These are phyloP conservation scores for Aspergillus pseudoviridinutans DNA, from an alignment of 2,329 filamentous ascomycete genomes.

Conservation along the genomic window DNA sequence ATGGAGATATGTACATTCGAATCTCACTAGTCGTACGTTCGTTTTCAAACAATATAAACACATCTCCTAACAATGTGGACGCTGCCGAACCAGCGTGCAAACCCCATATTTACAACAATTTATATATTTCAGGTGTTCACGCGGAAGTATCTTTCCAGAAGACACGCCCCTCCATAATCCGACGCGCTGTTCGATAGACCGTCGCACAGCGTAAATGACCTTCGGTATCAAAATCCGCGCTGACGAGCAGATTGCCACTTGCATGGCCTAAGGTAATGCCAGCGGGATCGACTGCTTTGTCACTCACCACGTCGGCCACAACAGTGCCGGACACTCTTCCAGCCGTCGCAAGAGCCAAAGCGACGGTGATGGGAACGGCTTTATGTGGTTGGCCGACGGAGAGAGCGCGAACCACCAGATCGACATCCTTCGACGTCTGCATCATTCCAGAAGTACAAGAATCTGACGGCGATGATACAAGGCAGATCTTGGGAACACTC, in stretches of 20 bases:
- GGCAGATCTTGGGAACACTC: constrained; percentile 59
- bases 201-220: constrained; percentile 38
- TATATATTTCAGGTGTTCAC: not conserved
- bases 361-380: constrained; percentile 55
- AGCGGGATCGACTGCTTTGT: constrained; percentile 24
- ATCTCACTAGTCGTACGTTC: not conserved
- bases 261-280: constrained; percentile 45
- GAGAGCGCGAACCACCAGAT: constrained; percentile 47
- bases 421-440: constrained; percentile 34
- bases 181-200: constrained; percentile 47
- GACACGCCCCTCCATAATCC: constrained; percentile 46
- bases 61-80: not conserved
- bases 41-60: not conserved
- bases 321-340: constrained; percentile 43
- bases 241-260: constrained; percentile 45
- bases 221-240: constrained; percentile 34
- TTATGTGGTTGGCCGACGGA: constrained; percentile 56
- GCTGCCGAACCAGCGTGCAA: not conserved
- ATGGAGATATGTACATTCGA: not conserved
- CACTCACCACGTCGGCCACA: constrained; percentile 30
- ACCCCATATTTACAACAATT: not conserved
- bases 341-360: constrained; percentile 48
- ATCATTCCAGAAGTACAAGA: not conserved
- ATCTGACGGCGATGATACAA: constrained; percentile 41
- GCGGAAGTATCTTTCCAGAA: constrained; percentile 33